Conservation (phyloP, 2,329 filamentous ascomycete genomes). For the Neonectria neomacrospora region DNA sequence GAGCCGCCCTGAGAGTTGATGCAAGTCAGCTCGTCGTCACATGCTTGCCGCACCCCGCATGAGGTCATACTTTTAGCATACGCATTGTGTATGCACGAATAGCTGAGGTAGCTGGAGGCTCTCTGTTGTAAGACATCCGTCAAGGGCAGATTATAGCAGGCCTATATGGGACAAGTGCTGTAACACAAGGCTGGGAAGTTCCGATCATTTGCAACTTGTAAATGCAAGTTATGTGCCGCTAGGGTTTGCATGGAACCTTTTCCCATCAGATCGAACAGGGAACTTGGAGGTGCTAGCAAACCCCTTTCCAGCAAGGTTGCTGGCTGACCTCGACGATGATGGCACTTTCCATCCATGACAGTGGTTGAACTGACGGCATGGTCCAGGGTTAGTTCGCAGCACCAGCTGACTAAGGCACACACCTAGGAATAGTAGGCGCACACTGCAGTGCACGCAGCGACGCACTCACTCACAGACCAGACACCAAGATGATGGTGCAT, state of each 20-base stretch:
- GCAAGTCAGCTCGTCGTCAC: not conserved
- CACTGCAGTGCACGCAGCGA: slow-evolving; percentile 4
- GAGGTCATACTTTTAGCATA: not conserved
- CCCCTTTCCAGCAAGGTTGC: not conserved
- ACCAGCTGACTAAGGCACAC: slow-evolving; percentile 17
- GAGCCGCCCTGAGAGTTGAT: not conserved
- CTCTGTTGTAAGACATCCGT: not conserved
- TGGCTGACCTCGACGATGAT: slow-evolving; percentile 1
- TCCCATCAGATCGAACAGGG: not conserved
- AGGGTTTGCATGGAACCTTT: not conserved
- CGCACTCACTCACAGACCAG: not conserved
- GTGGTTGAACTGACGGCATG: not conserved
- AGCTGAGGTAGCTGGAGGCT: not conserved
- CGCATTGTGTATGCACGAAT: not conserved
- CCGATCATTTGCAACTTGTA: not conserved
- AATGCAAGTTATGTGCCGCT: not conserved
- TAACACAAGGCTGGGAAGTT: not conserved
- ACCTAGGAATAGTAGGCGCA: not conserved
- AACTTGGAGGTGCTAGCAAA: not conserved
- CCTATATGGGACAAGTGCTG: not conserved
- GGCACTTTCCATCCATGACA: slow-evolving; percentile 12
- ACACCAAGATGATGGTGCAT: slow-evolving; percentile 27
- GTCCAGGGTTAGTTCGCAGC: not conserved
- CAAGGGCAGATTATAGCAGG: not conserved
- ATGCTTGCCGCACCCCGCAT: slow-evolving; percentile 1